A percentile compares a stretch with the other conserved stretches of the same genome.
Conservation (phyloP, 2,329 filamentous ascomycete genomes). For the Colletotrichum sublineola region DNA sequence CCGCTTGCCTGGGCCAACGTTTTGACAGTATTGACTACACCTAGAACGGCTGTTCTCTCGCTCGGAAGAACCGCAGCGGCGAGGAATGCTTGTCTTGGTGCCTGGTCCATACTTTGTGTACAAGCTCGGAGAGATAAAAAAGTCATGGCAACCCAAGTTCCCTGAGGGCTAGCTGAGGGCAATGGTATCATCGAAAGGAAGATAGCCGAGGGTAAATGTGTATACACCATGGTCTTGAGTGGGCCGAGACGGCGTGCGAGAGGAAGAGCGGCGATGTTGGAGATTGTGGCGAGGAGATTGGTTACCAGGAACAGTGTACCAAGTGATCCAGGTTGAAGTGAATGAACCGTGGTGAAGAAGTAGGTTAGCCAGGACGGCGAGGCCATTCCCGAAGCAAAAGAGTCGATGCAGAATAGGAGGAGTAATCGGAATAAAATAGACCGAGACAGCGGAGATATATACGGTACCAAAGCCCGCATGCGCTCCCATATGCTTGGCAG, state of each 20-base stretch:
- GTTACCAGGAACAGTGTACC: slow-evolving; percentile 69
- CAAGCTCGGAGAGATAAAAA: slow-evolving; percentile 74
- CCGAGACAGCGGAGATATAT: slow-evolving; percentile 39
- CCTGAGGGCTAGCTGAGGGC: slow-evolving; percentile 53
- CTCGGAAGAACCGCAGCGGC: slow-evolving; percentile 72
- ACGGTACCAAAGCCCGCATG: slow-evolving; percentile 30
- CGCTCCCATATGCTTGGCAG: slow-evolving; percentile 15
- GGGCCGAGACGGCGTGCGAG: slow-evolving; percentile 70
- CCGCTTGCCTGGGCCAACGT: slow-evolving; percentile 73
- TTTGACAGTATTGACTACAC: slow-evolving; percentile 77
- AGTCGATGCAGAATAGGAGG: slow-evolving; percentile 39
- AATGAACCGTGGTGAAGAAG: slow-evolving; percentile 65
- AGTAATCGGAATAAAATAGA: slow-evolving; percentile 39
- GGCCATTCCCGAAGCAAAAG: slow-evolving; percentile 74
- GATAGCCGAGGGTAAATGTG: slow-evolving; percentile 77
- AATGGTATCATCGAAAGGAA: slow-evolving; percentile 74
- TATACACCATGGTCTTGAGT: slow-evolving; percentile 82
- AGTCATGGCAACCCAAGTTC: slow-evolving; percentile 66
- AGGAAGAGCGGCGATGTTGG: slow-evolving; percentile 66
- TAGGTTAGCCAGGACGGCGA: slow-evolving; percentile 71
- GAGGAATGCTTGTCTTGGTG: slow-evolving; percentile 77
- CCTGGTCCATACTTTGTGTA: slow-evolving; percentile 77
- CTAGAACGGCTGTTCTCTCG: slow-evolving; percentile 80
- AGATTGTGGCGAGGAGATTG: slow-evolving; percentile 63
- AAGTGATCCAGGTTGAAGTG: slow-evolving; percentile 62